A percentile compares a stretch with the other conserved stretches of the same genome.
Conservation (phyloP, 768 basidiomycete genomes). For the Kwoniella bestiolae region DNA sequence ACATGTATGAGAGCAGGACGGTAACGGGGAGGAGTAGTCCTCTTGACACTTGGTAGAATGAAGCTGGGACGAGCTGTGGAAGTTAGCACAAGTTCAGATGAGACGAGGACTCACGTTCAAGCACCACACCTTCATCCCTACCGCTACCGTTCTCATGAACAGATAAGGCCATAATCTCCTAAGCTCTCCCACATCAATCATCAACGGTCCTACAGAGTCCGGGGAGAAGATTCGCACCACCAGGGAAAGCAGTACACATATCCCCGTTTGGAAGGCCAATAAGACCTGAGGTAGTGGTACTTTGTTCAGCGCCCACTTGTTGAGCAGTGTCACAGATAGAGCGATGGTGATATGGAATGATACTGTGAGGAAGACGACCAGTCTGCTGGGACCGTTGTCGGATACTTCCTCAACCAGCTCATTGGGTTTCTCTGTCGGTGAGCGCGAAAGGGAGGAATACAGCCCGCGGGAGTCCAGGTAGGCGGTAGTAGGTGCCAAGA, state of each 20-base stretch:
- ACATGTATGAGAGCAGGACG: constrained; percentile 8
- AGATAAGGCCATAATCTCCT: constrained; percentile 7
- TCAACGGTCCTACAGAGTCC: background rate
- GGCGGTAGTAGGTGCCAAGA: background rate
- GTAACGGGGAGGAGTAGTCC: constrained; percentile 30
- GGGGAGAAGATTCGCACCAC: background rate
- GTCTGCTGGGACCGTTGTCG: constrained; percentile 3
- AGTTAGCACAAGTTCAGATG: background rate
- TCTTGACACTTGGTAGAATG: constrained; percentile 71
- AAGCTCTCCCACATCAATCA: background rate
- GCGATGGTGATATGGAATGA: constrained; percentile 11
- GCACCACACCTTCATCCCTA: constrained; percentile 15
- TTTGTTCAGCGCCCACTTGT: constrained; percentile 9
- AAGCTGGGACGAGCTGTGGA: constrained; percentile 66
- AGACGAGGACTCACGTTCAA: constrained; percentile 9
- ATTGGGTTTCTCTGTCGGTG: background rate
- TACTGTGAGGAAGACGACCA: constrained; percentile 5
- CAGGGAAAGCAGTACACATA: constrained; percentile 7
- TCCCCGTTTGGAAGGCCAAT: constrained; percentile 12
- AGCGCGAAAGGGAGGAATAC: background rate
- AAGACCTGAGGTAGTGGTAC: constrained; percentile 7
- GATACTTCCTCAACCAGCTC: background rate
- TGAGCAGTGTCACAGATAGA: constrained; percentile 11
- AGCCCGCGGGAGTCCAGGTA: background rate
- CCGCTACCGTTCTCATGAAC: constrained; percentile 12